Base-by-base conservation (phyloP, 2,329 filamentous ascomycete species). In the Rutstroemia sydowiana region DNA sequence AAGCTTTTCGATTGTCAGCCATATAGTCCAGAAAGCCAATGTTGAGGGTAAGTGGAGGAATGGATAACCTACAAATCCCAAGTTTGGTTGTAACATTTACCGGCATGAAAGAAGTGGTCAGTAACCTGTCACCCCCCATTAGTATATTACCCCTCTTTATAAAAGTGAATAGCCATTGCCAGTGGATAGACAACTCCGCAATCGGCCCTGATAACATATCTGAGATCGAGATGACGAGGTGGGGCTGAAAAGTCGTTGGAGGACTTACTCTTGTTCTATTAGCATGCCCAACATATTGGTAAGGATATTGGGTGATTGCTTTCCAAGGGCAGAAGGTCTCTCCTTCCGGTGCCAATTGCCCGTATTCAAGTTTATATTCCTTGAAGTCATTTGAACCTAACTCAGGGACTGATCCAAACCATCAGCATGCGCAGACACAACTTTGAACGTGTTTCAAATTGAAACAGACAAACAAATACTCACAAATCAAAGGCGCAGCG, bases 61-160 rank as follows among this genome's bases (percentile, higher is more conserved):
- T 14, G n/a, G 41, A 43, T 20, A 46, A 52, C 84, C 75, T 73
- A 93, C 87, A 95, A 71, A 56, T 92, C 82, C 90, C 90, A 95
- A 10, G 71, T 63, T 53, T 80, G 75, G 2, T 72, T 68, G 60
- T 77, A 79, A 57, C 86, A 73, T 45, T 88, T 72, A 26, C 70
- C 76, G 3, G 65, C 62, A 31, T 78, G 72, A 59, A 88, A 66
- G 78, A 76, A 0, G 16, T 23, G n/a, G 54, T 52, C 10, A 42
- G 51, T 34, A 1, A 42, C 26, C 47, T 45, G 46, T 26, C 14
- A 21, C 11, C 37, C 7, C 20, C 11, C 16, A 37, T 63, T 28
- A 63, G 45, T 14, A 40, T 58, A 40, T 13, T 21, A 39, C 16
- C n/a, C 16, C 36, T 39, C 36, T 3, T 11, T 21, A 2, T 8